Evolutionary conservation across 306 rosid genomes (phyloP).

Genomic region (Chamaecrista fasciculata): DNA sequence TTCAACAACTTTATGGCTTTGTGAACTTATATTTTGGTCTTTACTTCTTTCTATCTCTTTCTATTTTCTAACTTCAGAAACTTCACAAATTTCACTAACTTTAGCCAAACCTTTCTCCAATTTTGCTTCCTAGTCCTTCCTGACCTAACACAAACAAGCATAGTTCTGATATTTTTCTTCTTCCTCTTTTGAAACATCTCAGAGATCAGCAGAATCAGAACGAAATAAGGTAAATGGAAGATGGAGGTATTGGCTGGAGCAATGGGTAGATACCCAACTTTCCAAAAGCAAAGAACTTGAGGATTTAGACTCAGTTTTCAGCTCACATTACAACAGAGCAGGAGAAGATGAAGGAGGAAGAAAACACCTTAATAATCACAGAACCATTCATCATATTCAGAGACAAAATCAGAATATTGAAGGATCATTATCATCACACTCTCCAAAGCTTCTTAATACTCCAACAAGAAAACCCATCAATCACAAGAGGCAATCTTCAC

Average conservation of each 20-base stretch:
- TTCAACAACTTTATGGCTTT: no score
- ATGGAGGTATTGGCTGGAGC: conserved; percentile 96
- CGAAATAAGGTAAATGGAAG: conserved; percentile 73
- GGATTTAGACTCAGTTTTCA: conserved; percentile 65
- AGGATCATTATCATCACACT: conserved; percentile 50
- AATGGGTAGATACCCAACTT: conserved; percentile 95
- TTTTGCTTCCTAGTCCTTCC: no score
- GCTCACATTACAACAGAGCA: conserved; percentile 43
- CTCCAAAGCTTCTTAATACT: conserved; percentile 43
- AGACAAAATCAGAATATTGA: conserved; percentile 41
- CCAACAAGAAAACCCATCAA: conserved; percentile 41
- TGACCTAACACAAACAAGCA: no score
- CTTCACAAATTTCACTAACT: no score
- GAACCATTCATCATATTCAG: conserved; percentile 28
- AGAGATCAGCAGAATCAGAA: conserved; percentile 91
- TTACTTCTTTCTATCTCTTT: no score
- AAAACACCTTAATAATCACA: conserved; percentile 43
- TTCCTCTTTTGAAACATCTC: neutral
- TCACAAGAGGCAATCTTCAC: conserved; percentile 63
- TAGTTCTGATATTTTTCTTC: neutral
- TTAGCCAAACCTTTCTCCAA: no score
- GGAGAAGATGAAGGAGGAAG: conserved; percentile 39
- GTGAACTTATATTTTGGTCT: no score
- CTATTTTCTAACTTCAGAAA: no score
- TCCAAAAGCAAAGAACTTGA: conserved; percentile 84